Base-by-base conservation (phyloP, 768 basidiomycete genomes). In the Tricholoma saponaceum region DNA sequence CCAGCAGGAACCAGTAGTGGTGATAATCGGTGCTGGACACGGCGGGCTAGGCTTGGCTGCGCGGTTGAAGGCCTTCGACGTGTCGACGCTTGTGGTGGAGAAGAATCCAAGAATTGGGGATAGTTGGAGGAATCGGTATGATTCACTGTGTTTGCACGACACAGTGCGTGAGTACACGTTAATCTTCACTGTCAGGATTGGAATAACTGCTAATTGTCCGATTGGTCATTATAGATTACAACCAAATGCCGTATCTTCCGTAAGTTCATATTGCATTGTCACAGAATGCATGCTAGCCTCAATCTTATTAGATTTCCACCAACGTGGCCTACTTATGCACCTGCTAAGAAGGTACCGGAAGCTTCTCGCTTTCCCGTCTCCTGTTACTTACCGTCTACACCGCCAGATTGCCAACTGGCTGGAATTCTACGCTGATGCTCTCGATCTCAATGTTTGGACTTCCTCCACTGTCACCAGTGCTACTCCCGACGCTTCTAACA, bases 371-470 rank as follows among this genome's bases (percentile, higher is more conserved):
- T 22, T 50, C 25, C 39, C 30, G 4, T 16, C 1, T 33, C n/a
- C 7, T 39, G 16, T 16, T 41, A 32, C 46, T 16, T n/a, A 46
- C 9, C 20, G n/a, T 41, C 39, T 52, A 44, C 20, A 61, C 20
- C 58, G 28, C 23, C 35, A 7, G 13, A 30, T 1, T 58, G 87
- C 85, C 0, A 81, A 83, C 58, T 88, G 85, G 84, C 75, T 89
- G 2, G 87, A 88, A 69, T 74, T 69, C 56, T 89, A 87, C 64
- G 84, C 83, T 1, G 75, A 81, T 10, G 64, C 75, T 2, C 68
- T 88, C 56, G 87, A 87, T 58, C 71, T 89, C 54, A 83, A 86
- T 61, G 77, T 84, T 5, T 87, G 86, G 86, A 82, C 79, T n/a
- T 80, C 76, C 0, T 74, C 80, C 0, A 65, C 60, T 2, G 77